phyloP scores from a whole-genome alignment of 1,284 basidiomycete species.

The Pseudozyma thailandica region DNA sequence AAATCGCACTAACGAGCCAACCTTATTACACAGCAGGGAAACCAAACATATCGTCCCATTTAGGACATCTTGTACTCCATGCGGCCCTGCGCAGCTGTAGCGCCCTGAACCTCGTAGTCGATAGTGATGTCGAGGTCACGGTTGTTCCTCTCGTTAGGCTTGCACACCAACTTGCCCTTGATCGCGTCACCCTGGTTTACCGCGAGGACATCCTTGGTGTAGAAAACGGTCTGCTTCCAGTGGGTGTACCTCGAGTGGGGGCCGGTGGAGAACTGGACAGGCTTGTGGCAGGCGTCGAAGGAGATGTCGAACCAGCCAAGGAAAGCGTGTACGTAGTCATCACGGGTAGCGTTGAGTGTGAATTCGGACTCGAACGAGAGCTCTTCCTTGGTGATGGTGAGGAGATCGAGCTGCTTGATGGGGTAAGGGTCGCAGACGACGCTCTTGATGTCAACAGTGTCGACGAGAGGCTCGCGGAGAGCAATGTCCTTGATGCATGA shows the following conservation, averaged over 20 bases:
- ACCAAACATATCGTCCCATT: background rate
- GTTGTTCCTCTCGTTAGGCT: slow-evolving; percentile 64
- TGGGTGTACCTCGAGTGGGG: slow-evolving; percentile 68
- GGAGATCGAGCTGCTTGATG: slow-evolving; percentile 77
- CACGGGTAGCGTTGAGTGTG: slow-evolving; percentile 82
- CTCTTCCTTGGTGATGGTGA: slow-evolving; percentile 94
- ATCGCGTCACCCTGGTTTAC: slow-evolving; percentile 62
- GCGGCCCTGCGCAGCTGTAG: slow-evolving; percentile 34
- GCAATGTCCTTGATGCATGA: slow-evolving; percentile 99
- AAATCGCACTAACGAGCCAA: slow-evolving; percentile 1
- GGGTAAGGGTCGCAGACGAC: slow-evolving; percentile 67
- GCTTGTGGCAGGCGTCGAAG: slow-evolving; percentile 96
- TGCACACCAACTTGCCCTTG: slow-evolving; percentile 57
- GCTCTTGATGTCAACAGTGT: slow-evolving; percentile 77
- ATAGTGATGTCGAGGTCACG: slow-evolving; percentile 66
- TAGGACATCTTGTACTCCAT: slow-evolving; percentile 67
- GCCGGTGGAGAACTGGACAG: slow-evolving; percentile 74
- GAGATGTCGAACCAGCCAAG: slow-evolving; percentile 98
- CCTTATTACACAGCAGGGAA: background rate
- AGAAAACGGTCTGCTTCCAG: slow-evolving; percentile 69
- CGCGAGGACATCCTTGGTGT: slow-evolving; percentile 64
- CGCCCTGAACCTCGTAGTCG: slow-evolving; percentile 57
- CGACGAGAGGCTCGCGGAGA: slow-evolving; percentile 92
- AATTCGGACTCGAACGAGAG: slow-evolving; percentile 86
- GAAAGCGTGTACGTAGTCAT: slow-evolving; percentile 97